Conservation (phyloP, 768 basidiomycete genomes). For the Sarcodon sp. region DNA sequence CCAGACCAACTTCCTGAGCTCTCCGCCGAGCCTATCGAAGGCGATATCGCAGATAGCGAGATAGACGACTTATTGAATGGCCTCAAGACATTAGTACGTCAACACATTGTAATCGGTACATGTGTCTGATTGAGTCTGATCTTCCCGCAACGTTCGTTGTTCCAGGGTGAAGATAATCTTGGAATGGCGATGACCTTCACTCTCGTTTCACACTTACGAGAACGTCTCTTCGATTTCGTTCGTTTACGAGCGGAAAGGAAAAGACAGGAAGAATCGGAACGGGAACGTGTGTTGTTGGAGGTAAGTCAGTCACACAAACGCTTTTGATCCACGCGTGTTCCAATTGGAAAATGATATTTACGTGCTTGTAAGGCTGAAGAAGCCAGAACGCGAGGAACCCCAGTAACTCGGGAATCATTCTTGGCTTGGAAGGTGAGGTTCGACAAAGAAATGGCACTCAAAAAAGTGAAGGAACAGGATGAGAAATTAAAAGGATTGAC, state of each 20-base stretch:
- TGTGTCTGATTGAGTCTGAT: background rate
- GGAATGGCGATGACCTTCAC: slow-evolving; percentile 99
- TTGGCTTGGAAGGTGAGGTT: slow-evolving; percentile 71
- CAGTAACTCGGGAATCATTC: slow-evolving; percentile 77
- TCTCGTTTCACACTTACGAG: slow-evolving; percentile 73
- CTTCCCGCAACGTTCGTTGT: background rate
- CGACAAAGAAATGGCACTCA: slow-evolving; percentile 48
- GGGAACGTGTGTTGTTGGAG: slow-evolving; percentile 64
- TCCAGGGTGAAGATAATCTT: slow-evolving; percentile 70
- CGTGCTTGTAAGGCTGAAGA: slow-evolving; percentile 57
- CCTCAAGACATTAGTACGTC: slow-evolving; percentile 43
- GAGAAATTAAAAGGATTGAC: slow-evolving; percentile 59
- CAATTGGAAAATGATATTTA: too few species aligned
- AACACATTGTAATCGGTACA: background rate
- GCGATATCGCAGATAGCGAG: slow-evolving; percentile 50
- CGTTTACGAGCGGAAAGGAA: slow-evolving; percentile 41
- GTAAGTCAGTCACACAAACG: slow-evolving; percentile 22
- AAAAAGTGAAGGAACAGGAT: slow-evolving; percentile 62
- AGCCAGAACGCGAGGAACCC: slow-evolving; percentile 81
- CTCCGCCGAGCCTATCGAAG: slow-evolving; percentile 44
- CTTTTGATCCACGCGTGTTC: background rate
- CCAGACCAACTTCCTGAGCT: slow-evolving; percentile 76
- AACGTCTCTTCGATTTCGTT: slow-evolving; percentile 57
- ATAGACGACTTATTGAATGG: slow-evolving; percentile 39
- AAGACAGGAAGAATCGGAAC: slow-evolving; percentile 55